Percentiles rank a stretch among this genome's conserved stretches.
phyloP scores from a whole-genome alignment of 345 rosid species.

The Gynandropsis gynandra region DNA sequence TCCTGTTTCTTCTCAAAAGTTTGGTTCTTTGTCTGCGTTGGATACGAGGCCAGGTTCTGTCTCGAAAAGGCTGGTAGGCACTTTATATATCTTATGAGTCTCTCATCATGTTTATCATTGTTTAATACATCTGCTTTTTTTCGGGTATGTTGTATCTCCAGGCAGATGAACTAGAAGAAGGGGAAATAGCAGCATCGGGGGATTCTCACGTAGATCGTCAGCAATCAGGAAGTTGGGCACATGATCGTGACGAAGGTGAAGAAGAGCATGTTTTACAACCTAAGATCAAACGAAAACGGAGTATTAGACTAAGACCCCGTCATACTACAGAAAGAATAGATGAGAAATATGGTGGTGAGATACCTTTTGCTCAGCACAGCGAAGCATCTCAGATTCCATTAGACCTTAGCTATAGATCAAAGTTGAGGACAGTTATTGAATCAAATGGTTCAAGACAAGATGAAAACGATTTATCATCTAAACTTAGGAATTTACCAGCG shows the following conservation, averaged over 20 bases:
- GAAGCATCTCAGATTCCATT: conserved; percentile 44
- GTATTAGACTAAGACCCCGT: conserved; percentile 86
- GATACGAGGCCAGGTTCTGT: conserved; percentile 84
- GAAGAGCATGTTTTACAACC: conserved; percentile 99
- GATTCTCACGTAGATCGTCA: conserved; percentile 88
- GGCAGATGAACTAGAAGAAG: conserved; percentile 95
- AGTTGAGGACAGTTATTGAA: conserved; percentile 50
- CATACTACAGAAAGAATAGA: conserved; percentile 61
- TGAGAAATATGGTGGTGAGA: conserved; percentile 46
- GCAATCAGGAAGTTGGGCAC: conserved; percentile 93
- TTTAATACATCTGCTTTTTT: conserved; percentile 21
- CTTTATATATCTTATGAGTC: conserved; percentile 18
- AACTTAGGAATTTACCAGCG: conserved; percentile 49
- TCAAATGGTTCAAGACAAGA: conserved; percentile 50
- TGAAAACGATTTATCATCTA: conserved; percentile 58
- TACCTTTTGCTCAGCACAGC: conserved; percentile 42
- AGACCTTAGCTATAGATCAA: conserved; percentile 59
- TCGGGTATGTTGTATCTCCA: conserved; percentile 34
- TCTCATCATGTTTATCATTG: conserved; percentile 9
- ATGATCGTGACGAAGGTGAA: conserved; percentile 91
- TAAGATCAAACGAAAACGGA: conserved; percentile 91
- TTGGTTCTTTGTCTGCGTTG: conserved; percentile 92
- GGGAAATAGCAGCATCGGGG: conserved; percentile 92
- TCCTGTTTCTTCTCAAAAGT: conserved; percentile 88
- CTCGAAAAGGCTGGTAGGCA: conserved; percentile 69